Evolutionary conservation across 805 yeast genomes (phyloP), one percentile per base, ranked within the genome.

Genomic region (Wickerhamiella azyma): DNA sequence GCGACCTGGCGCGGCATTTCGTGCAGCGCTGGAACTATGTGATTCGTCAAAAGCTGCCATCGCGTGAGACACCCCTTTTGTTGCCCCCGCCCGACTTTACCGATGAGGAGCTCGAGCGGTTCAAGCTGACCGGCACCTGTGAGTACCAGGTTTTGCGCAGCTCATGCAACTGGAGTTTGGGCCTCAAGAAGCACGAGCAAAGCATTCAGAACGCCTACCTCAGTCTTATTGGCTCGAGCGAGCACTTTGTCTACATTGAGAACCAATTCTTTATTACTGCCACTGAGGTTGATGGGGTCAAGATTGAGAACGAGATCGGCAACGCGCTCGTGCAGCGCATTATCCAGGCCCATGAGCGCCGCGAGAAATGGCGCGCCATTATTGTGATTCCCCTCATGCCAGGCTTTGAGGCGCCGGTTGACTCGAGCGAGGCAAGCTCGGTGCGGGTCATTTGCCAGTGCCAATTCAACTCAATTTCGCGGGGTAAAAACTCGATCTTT

Each of bases 311-410:
- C 62, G 72, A 85, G 59, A 82, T 92, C 53, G 98, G 95, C 36
- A 95, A 89, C 69, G 99, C 99, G 0, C 69, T 92, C 39, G 97
- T 92, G n/a, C 97, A 92, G 61, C 72, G 99, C 56, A 88, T 89
- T 46, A 81, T 88, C 29, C 72, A 86, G 40, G 98, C 98, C 0
- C 82, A 84, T 58, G 73, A 75, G 49, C 82, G 79, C 49, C 76
- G 77, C 5, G 81, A 76, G 45, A 62, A 68, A 9, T 92, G 99
- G 99, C 79, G 79, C 51, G 97, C 97, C 1, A 75, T 85, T 21
- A 81, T 92, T 50, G 72, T 92, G 9, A 85, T 92, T 51, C 99
- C 99, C 2, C 69, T 92, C 53, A 85, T 92, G 92, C 99, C 99
- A 1, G 99, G 98, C 0, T 92, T 94, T 61, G 92, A 82, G 57